Base-by-base conservation (phyloP, 441 rosid species). In the Pelargonium citronellum region DNA sequence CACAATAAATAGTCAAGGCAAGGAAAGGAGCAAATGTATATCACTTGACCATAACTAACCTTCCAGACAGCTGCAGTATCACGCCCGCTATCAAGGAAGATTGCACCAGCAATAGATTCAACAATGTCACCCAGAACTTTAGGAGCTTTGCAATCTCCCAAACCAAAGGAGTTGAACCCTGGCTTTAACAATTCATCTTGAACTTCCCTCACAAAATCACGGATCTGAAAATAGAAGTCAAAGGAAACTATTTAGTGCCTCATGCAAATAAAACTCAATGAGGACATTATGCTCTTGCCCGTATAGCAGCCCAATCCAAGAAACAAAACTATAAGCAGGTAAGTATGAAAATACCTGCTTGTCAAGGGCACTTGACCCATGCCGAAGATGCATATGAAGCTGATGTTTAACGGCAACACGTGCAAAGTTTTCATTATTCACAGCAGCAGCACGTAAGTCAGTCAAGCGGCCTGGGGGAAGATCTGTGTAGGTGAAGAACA, bases 81-180 rank as follows among this genome's bases (percentile, higher is more conserved):
- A 39, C 83, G 84, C 43, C 86, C 89, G 72, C 89, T 86, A 77
- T 95, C 99, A 64, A 95, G 93, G 85, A 95, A 95, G 65, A 95
- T 91, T 66, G 98, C 95, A 77, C 99, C 99, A 30, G 99, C 99
- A 53, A 95, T 91, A 13, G 99, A 95, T 79, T 95, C 98, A 16
- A 95, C 83, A 68, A 95, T 95, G 79, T 95, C 98, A 24, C 99
- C 99, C 53, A 95, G 94, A 79, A 95, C 99, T 80, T 95, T 95
- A 7, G 99, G 99, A 24, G 99, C 99, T 86, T 92, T 95, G 83
- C 99, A 92, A 75, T 95, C 99, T 78, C 98, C 98, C 76, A 95
- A 77, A 66, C 99, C 98, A 70, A 95, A 95, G 17, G 98, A 95
- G 80, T 95, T 95, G 79, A 88, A 91, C 66, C 95, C 96, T 15